A percentile compares a stretch with the other conserved stretches of the same genome.
phyloP scores from a whole-genome alignment of 2,329 filamentous ascomycete species.

The Penicillium freii region DNA sequence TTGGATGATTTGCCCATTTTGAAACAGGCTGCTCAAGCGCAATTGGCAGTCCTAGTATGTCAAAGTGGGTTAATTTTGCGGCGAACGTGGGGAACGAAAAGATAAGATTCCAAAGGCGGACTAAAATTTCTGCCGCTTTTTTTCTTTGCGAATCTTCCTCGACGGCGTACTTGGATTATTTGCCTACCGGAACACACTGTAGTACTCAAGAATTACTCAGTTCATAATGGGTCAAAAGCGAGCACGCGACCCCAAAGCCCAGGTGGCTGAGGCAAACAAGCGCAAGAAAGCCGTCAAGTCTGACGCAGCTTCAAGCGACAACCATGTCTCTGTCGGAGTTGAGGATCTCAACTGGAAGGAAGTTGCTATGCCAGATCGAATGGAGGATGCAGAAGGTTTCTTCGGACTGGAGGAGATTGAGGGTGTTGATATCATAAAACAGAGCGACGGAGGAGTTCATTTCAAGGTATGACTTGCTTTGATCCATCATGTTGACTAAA shows the following conservation, averaged over 20 bases:
- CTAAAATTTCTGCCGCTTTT: constrained; percentile 37
- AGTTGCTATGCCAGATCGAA: constrained; percentile 68
- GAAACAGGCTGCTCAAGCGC: neutral
- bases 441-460: constrained; percentile 52
- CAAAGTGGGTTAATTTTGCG: constrained; percentile 21
- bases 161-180: constrained; percentile 11
- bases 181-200: constrained; percentile 1
- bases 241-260: constrained; percentile 32
- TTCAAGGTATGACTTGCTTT: constrained; percentile 39
- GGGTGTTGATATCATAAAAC: constrained; percentile 77
- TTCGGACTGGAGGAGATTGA: constrained; percentile 89
- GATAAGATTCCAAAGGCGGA: constrained; percentile 37
- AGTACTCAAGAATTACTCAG: neutral
- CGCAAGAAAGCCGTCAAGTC: constrained; percentile 31
- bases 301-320: constrained; percentile 16
- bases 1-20: constrained; percentile 95
- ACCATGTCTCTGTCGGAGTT: constrained; percentile 36
- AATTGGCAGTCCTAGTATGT: constrained; percentile 8
- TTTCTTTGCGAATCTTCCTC: constrained; percentile 30
- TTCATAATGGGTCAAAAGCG: constrained; percentile 39
- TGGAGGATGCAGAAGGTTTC: constrained; percentile 91
- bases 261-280: constrained; percentile 35
- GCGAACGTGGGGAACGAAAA: constrained; percentile 28
- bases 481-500: constrained; percentile 1
- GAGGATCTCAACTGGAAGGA: constrained; percentile 62